These are phyloP conservation scores for Penicillium maclennaniae DNA, from an alignment of 495 filamentous ascomycete species.

Conservation along the genomic window DNA sequence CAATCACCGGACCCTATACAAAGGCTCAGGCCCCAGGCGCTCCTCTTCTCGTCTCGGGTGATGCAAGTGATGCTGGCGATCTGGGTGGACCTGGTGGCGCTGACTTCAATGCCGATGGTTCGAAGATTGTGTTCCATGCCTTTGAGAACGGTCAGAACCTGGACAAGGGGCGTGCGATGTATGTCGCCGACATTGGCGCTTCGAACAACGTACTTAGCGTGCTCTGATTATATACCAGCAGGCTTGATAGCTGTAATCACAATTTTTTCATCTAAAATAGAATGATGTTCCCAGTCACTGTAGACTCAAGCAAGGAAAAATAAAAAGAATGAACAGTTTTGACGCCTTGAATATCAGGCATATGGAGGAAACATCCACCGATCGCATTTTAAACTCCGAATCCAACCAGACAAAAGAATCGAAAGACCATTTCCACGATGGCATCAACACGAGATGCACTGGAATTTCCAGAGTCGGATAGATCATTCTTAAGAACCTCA, in stretches of 20 bases:
- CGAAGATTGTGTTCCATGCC: slow-evolving; percentile 46
- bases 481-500: slow-evolving; percentile 42
- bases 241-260: too few relatives aligned
- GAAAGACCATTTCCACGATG: slow-evolving; percentile 3
- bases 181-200: slow-evolving; percentile 10
- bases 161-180: slow-evolving; percentile 18
- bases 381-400: neutral
- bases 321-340: neutral
- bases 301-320: neutral
- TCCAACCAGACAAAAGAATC: neutral
- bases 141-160: slow-evolving; percentile 18
- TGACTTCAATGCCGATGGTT: slow-evolving; percentile 32
- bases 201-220: slow-evolving; percentile 13
- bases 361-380: neutral
- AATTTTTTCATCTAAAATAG: too few relatives aligned
- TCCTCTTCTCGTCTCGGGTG: slow-evolving; percentile 40
- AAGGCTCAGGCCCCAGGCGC: slow-evolving; percentile 25
- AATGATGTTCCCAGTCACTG: too few relatives aligned
- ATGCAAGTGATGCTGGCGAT: slow-evolving; percentile 25
- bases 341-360: slow-evolving; percentile 6
- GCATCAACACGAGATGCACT: slow-evolving; percentile 28
- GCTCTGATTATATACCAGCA: neutral
- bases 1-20: slow-evolving; percentile 43
- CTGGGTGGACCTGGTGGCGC: slow-evolving; percentile 50
- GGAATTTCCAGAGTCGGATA: slow-evolving; percentile 35